A percentile compares a stretch with the other conserved stretches of the same genome.
These are phyloP conservation scores for Cryptococcus sp. DNA, from an alignment of 1,284 basidiomycete species.

Conservation along the genomic window DNA sequence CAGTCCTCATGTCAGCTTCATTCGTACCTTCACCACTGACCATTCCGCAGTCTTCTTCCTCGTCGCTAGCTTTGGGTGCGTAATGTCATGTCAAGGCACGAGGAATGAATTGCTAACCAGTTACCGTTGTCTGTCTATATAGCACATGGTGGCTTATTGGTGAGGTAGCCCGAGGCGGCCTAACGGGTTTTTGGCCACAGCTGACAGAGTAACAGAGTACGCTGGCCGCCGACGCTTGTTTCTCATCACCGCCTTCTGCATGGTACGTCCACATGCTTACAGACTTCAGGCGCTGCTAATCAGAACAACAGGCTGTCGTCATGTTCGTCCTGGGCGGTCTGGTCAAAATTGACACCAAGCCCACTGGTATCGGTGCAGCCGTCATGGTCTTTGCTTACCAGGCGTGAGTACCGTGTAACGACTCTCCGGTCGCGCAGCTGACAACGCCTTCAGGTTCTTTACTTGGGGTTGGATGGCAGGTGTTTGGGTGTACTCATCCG, in stretches of 20 bases:
- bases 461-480: constrained; percentile 24
- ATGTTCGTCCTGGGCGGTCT: constrained; percentile 21
- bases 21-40: neutral
- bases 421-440: neutral
- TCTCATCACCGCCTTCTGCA: constrained; percentile 15
- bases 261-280: constrained; percentile 5
- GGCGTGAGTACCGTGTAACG: constrained; percentile 5
- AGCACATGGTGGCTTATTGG: constrained; percentile 18
- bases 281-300: neutral
- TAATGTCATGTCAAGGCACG: neutral
- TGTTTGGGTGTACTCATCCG: constrained; percentile 22
- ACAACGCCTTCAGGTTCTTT: constrained; percentile 7
- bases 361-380: constrained; percentile 17
- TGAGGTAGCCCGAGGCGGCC: neutral
- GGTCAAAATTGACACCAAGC: constrained; percentile 19
- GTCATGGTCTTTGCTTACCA: constrained; percentile 20
- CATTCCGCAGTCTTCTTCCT: constrained; percentile 15
- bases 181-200: neutral
- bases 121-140: neutral
- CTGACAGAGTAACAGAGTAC: constrained; percentile 8
- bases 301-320: constrained; percentile 8
- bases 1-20: neutral
- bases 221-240: constrained; percentile 17
- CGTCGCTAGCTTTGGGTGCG: constrained; percentile 7
- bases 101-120: neutral